These are phyloP conservation scores for Pichia sp. DNA, from an alignment of 1,139 yeast genomes.

Conservation along the genomic window DNA sequence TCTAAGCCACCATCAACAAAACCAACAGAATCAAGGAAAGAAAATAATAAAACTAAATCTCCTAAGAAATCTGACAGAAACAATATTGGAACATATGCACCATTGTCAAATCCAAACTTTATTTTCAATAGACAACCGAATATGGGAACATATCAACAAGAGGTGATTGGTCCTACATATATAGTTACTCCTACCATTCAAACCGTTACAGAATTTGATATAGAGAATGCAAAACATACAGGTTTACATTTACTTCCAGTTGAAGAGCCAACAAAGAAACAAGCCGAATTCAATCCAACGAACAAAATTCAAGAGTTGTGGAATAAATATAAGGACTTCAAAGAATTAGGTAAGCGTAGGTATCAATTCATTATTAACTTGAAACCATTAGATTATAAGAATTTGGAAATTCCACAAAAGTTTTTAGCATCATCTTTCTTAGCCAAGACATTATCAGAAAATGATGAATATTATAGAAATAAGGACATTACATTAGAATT, in stretches of 20 bases:
- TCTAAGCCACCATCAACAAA: too few species aligned
- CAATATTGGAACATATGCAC: constrained; percentile 16
- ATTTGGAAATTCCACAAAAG: constrained; percentile 1
- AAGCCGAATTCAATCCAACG: background rate
- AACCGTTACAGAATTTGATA: constrained; percentile 5
- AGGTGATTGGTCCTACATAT: constrained; percentile 7
- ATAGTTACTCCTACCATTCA: background rate
- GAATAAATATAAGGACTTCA: constrained; percentile 8
- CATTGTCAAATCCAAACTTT: constrained; percentile 10
- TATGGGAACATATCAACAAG: constrained; percentile 28
- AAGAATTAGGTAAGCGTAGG: background rate
- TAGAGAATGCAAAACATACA: constrained; percentile 13
- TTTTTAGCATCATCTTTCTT: constrained; percentile 8
- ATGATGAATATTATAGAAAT: constrained; percentile 2
- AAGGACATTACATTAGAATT: constrained; percentile 7
- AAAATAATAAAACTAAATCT: constrained; percentile 5
- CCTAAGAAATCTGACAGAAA: background rate
- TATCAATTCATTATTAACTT: constrained; percentile 11
- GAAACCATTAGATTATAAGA: constrained; percentile 7
- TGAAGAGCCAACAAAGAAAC: background rate
- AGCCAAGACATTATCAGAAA: background rate
- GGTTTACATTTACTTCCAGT: background rate
- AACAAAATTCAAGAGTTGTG: constrained; percentile 5
- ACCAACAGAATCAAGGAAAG: background rate
- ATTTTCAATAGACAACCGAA: constrained; percentile 19